A percentile compares a stretch with the other conserved stretches of the same genome.
Evolutionary conservation across 1,284 basidiomycete genomes (phyloP).

Genomic region (Gomphus bonarii): DNA sequence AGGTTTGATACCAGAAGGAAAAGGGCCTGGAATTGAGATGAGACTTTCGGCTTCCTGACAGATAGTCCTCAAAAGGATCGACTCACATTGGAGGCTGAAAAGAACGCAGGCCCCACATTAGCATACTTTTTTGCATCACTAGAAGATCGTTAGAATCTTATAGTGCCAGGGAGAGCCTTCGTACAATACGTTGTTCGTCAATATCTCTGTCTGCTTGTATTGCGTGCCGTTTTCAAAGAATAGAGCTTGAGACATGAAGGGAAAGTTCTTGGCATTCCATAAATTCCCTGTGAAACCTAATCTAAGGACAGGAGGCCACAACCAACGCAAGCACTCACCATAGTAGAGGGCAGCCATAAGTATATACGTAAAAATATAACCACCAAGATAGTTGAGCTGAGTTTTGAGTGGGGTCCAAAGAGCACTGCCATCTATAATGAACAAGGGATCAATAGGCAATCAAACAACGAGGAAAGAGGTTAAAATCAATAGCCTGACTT

Average conservation of each 20-base stretch:
- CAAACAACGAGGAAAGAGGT: neutral
- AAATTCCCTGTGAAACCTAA: slow-evolving; percentile 19
- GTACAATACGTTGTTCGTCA: slow-evolving; percentile 22
- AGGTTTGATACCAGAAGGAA: slow-evolving; percentile 19
- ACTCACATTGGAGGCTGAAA: slow-evolving; percentile 18
- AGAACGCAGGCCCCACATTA: slow-evolving; percentile 17
- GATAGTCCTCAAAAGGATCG: neutral
- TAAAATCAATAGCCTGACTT: neutral
- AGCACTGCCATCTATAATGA: slow-evolving; percentile 9
- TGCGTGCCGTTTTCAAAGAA: slow-evolving; percentile 29
- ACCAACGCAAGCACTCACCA: slow-evolving; percentile 15
- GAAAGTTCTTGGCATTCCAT: slow-evolving; percentile 28
- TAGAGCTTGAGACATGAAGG: slow-evolving; percentile 32
- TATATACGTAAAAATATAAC: slow-evolving; percentile 23
- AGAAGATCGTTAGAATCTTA: neutral
- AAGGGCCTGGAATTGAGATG: slow-evolving; percentile 13
- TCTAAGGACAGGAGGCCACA: slow-evolving; percentile 5
- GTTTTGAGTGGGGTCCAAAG: slow-evolving; percentile 33
- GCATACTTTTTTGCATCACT: slow-evolving; percentile 20
- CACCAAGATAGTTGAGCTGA: slow-evolving; percentile 23
- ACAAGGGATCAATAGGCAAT: neutral
- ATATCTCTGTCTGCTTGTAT: slow-evolving; percentile 29
- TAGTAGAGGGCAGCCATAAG: slow-evolving; percentile 22
- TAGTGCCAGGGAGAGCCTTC: neutral
- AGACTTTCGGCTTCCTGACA: neutral